These are phyloP conservation scores for Hypoxylon rickii DNA, from an alignment of 495 filamentous ascomycete species.

Conservation along the genomic window DNA sequence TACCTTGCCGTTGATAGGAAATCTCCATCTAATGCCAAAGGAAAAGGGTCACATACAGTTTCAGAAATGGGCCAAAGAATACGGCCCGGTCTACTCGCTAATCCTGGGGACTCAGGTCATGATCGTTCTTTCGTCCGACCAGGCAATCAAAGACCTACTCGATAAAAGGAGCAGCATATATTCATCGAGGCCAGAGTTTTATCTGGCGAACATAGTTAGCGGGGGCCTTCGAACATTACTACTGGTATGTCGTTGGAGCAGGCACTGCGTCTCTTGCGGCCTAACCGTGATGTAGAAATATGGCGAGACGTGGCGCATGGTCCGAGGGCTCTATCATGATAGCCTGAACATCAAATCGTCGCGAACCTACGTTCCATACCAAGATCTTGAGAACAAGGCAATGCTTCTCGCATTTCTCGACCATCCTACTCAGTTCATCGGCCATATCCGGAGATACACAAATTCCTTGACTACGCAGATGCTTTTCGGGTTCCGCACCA, in stretches of 20 bases:
- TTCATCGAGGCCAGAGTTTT: slow-evolving; percentile 31
- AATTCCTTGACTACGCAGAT: slow-evolving; percentile 61
- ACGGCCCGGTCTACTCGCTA: slow-evolving; percentile 35
- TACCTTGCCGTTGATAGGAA: slow-evolving; percentile 37
- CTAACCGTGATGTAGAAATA: slow-evolving; percentile 37
- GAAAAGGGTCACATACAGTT: slow-evolving; percentile 27
- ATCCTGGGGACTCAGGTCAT: slow-evolving; percentile 37
- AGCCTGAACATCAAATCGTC: slow-evolving; percentile 30
- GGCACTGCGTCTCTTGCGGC: not conserved
- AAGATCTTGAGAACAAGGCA: slow-evolving; percentile 34
- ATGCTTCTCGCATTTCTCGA: slow-evolving; percentile 38
- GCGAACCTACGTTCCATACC: slow-evolving; percentile 40
- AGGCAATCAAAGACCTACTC: slow-evolving; percentile 37
- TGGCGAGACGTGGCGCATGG: slow-evolving; percentile 45
- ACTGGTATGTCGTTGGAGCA: slow-evolving; percentile 41
- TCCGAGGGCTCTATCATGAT: slow-evolving; percentile 45
- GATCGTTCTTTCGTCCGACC: slow-evolving; percentile 39
- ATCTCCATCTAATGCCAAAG: slow-evolving; percentile 35
- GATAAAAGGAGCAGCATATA: slow-evolving; percentile 41
- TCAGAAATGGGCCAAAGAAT: slow-evolving; percentile 35
- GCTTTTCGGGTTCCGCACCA: slow-evolving; percentile 58
- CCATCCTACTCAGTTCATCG: slow-evolving; percentile 15
- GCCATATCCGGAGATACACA: slow-evolving; percentile 52
- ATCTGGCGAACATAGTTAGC: slow-evolving; percentile 25
- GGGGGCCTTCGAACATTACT: slow-evolving; percentile 44